These are phyloP conservation scores for Meira miltonrushii DNA, from an alignment of 1,284 basidiomycete genomes.

Conservation along the genomic window DNA sequence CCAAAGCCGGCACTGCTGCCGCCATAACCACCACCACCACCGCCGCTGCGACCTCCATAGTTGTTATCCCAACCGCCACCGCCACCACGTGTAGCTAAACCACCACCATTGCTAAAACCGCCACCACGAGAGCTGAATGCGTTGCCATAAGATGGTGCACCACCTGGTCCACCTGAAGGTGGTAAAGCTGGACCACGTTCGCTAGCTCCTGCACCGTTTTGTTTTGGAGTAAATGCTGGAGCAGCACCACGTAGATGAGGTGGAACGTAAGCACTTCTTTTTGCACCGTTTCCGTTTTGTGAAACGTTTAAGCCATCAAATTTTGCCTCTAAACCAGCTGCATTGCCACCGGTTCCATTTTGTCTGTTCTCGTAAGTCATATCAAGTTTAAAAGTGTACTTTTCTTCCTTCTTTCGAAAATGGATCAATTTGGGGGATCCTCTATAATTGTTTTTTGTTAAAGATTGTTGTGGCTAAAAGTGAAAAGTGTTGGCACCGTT, in stretches of 20 bases:
- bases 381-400: not conserved
- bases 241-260: slow-evolving; percentile 70
- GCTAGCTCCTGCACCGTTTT: slow-evolving; percentile 2
- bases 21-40: slow-evolving; percentile 20
- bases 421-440: not conserved
- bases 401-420: not conserved
- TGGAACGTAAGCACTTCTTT: slow-evolving; percentile 83
- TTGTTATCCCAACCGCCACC: slow-evolving; percentile 24
- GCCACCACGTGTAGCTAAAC: slow-evolving; percentile 23
- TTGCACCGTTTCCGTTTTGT: not conserved
- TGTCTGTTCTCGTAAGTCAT: slow-evolving; percentile 23
- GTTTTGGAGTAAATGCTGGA: slow-evolving; percentile 18
- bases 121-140: slow-evolving; percentile 10
- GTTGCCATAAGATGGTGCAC: slow-evolving; percentile 2
- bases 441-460: not conserved
- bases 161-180: slow-evolving; percentile 14
- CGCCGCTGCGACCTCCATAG: slow-evolving; percentile 32
- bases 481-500: not conserved
- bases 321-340: slow-evolving; percentile 70
- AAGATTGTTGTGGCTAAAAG: not conserved
- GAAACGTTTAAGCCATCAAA: slow-evolving; percentile 55
- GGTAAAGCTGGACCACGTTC: slow-evolving; percentile 15
- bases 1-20: slow-evolving; percentile 58
- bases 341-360: slow-evolving; percentile 53
- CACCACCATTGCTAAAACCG: slow-evolving; percentile 15